Evolutionary conservation across 2,329 filamentous ascomycete species (phyloP), one percentile per base, ranked within the genome.

Genomic region (Hymenoscyphus infarciens): DNA sequence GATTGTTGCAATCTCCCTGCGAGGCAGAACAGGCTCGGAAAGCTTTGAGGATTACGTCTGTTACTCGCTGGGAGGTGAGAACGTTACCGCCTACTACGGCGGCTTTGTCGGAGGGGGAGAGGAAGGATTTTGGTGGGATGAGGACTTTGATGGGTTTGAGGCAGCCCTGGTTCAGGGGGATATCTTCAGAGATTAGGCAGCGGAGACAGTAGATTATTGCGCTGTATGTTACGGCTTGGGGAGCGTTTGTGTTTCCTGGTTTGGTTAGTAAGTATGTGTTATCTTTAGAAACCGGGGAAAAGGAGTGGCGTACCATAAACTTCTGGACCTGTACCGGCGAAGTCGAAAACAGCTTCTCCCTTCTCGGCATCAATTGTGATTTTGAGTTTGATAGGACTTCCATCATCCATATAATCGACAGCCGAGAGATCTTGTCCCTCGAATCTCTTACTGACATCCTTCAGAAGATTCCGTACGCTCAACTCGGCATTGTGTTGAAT

Each of bases 131-230:
- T 7, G 85, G 83, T 0, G 91, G 89, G 58, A 94, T 92, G 56
- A 71, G 81, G 71, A 95, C 88, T 60, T 86, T 82, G 69, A 95
- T 90, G 0, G 91, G 91, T 57, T 85, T 85, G 2, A 95, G 80
- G 67, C 91, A 96, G 67, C 91, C 91, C 76, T 96, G 91, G 77
- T 96, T 96, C 3, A 96, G 82, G 0, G 91, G 92, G 15, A 96
- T 93, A 68, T 94, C 90, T 67, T 91, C 85, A 42, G 84, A 87
- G 70, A 96, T 92, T 63, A 96, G 82, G 70, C 87, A 91, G 55
- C 91, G 86, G 13, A 96, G 81, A 69, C 89, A 92, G 80, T 96
- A 96, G 72, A 95, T 94, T 72, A 95, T 93, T 57, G 90, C 91
- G 39, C 85, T 89, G 76, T 90, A 92, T 0, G 90, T 93, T 56